A percentile compares a stretch with the other conserved stretches of the same genome.
These are phyloP conservation scores for Rhododendron henanense DNA, from an alignment of 148 eudicot species.

Conservation along the genomic window DNA sequence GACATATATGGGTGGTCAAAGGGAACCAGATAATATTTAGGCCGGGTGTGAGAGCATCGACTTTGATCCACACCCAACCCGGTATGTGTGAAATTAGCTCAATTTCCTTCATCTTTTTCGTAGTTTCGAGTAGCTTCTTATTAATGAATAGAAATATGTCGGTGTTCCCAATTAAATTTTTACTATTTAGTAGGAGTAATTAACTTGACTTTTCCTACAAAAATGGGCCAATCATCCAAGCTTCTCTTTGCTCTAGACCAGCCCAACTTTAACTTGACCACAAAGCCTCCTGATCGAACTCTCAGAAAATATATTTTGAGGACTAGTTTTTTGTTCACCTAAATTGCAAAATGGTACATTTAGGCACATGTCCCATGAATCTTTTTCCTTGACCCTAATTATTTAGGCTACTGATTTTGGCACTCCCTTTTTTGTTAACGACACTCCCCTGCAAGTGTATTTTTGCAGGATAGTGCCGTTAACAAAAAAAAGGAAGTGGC, in stretches of 20 bases:
- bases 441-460: too few relatives aligned
- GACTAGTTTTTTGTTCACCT: too few relatives aligned
- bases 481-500: too few relatives aligned
- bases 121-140: too few relatives aligned
- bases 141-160: too few relatives aligned
- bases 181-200: too few relatives aligned
- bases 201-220: too few relatives aligned
- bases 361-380: neutral
- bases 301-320: neutral
- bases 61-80: neutral
- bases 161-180: too few relatives aligned
- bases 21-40: neutral
- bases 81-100: neutral
- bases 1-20: neutral
- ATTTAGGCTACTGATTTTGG: too few relatives aligned
- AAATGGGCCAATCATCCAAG: neutral
- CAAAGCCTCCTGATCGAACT: neutral
- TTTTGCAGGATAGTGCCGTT: too few relatives aligned
- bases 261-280: neutral
- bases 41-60: too few relatives aligned
- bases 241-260: neutral
- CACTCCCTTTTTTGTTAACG: too few relatives aligned
- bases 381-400: neutral
- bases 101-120: neutral
- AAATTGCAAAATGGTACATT: neutral